Evolutionary conservation across 2,329 filamentous ascomycete species (phyloP).

Genomic region (Penicillium sp.): DNA sequence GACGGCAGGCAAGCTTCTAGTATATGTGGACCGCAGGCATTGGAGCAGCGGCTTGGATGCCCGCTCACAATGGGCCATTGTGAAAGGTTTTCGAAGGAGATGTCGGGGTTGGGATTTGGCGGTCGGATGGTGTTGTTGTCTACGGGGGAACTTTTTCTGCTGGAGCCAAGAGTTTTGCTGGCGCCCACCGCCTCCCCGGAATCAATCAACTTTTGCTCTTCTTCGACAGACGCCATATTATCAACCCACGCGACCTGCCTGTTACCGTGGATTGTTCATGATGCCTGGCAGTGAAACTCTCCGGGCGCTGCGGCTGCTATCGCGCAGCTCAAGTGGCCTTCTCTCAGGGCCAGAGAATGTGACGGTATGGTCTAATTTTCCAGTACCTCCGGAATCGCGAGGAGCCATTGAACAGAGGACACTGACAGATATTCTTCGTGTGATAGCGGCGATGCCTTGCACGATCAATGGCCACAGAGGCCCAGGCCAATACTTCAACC

Average conservation of each 20-base stretch:
- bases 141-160: slow-evolving; percentile 43
- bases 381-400: slow-evolving; percentile 4
- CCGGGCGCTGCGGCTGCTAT: slow-evolving; percentile 41
- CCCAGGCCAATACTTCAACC: slow-evolving; percentile 31
- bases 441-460: slow-evolving; percentile 47
- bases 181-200: slow-evolving; percentile 34
- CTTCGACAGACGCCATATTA: slow-evolving; percentile 18
- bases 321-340: slow-evolving; percentile 39
- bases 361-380: slow-evolving; percentile 34
- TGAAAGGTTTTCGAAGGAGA: slow-evolving; percentile 17
- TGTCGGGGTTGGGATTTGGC: slow-evolving; percentile 22
- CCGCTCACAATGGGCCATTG: slow-evolving; percentile 47
- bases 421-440: slow-evolving; percentile 25
- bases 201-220: slow-evolving; percentile 39
- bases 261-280: slow-evolving; percentile 15
- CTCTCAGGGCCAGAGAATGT: slow-evolving; percentile 38
- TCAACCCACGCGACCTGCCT: slow-evolving; percentile 12
- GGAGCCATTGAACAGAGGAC: not conserved
- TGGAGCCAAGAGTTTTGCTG: slow-evolving; percentile 38
- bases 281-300: slow-evolving; percentile 43
- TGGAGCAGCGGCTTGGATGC: slow-evolving; percentile 47
- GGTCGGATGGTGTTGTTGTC: slow-evolving; percentile 25
- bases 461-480: slow-evolving; percentile 55
- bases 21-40: slow-evolving; percentile 43
- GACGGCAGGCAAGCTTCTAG: slow-evolving; percentile 34